Percentiles rank a stretch among this genome's conserved stretches.
Evolutionary conservation across 2,329 filamentous ascomycete species (phyloP).

Genomic region (Aspergillus flavus): DNA sequence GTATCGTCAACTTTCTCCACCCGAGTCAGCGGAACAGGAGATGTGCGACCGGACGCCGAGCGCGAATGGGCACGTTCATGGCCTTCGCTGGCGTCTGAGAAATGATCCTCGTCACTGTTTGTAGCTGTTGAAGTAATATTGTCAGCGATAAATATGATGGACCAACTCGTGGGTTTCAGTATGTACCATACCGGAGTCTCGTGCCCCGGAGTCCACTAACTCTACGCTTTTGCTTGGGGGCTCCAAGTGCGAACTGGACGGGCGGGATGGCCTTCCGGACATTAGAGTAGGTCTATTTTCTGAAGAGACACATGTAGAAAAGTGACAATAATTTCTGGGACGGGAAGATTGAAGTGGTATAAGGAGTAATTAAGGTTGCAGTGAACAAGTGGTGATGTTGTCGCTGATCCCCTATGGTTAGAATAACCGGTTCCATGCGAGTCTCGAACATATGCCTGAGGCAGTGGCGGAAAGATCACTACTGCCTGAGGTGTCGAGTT

Average conservation of each 20-base stretch:
- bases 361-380: slow-evolving; percentile 1
- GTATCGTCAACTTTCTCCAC: slow-evolving; percentile 64
- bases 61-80: slow-evolving; percentile 37
- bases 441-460: slow-evolving; percentile 34
- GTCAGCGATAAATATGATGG: not conserved
- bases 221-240: slow-evolving; percentile 59
- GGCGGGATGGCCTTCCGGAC: slow-evolving; percentile 41
- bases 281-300: slow-evolving; percentile 28
- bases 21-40: slow-evolving; percentile 62
- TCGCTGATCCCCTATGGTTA: slow-evolving; percentile 13
- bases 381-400: slow-evolving; percentile 22
- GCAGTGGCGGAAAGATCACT: slow-evolving; percentile 16
- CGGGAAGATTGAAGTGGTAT: not conserved
- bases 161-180: not conserved
- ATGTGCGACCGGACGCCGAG: slow-evolving; percentile 47
- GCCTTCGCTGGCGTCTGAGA: slow-evolving; percentile 67
- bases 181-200: slow-evolving; percentile 52
- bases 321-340: not conserved
- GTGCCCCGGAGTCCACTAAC: slow-evolving; percentile 59
- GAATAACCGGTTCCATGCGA: slow-evolving; percentile 32
- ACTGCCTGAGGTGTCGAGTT: slow-evolving; percentile 22
- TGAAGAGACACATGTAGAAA: slow-evolving; percentile 25
- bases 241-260: slow-evolving; percentile 49
- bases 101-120: slow-evolving; percentile 62
- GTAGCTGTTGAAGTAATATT: slow-evolving; percentile 37